Conservation (phyloP, 148 eudicot genomes). For the Vaccinium darrowii region DNA sequence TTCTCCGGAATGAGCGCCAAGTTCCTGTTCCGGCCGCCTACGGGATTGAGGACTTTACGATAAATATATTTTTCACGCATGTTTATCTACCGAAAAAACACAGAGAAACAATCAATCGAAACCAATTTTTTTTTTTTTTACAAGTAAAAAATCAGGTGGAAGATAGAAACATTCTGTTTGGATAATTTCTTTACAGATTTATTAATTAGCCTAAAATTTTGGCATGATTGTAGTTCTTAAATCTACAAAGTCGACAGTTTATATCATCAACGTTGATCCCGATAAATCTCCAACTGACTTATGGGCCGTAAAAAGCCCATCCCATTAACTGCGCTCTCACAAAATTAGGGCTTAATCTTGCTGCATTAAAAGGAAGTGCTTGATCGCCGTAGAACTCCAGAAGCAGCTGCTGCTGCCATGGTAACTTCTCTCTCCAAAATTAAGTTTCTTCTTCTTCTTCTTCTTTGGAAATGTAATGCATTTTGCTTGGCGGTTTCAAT, state of each 20-base stretch:
- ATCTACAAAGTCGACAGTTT: too few species aligned
- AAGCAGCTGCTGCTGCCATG: slow-evolving; percentile 1
- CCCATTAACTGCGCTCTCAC: neutral
- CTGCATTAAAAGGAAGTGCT: neutral
- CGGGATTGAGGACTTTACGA: too few species aligned
- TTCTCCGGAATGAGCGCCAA: too few species aligned
- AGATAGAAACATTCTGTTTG: too few species aligned
- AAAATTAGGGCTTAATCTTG: neutral
- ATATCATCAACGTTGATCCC: too few species aligned
- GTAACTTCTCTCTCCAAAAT: neutral
- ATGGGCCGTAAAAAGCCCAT: neutral
- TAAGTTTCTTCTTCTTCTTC: neutral
- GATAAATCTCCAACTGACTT: neutral
- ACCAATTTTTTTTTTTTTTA: neutral
- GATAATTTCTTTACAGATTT: too few species aligned
- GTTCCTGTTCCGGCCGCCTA: too few species aligned
- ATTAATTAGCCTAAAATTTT: too few species aligned
- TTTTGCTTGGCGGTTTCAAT: neutral
- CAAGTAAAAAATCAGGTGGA: too few species aligned
- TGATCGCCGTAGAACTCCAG: neutral
- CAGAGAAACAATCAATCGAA: neutral
- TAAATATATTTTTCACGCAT: neutral
- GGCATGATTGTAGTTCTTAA: too few species aligned
- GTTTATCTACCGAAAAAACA: too few species aligned
- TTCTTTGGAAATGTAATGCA: neutral